Base-by-base conservation (phyloP, 768 basidiomycete genomes). In the Mycena polygramma region DNA sequence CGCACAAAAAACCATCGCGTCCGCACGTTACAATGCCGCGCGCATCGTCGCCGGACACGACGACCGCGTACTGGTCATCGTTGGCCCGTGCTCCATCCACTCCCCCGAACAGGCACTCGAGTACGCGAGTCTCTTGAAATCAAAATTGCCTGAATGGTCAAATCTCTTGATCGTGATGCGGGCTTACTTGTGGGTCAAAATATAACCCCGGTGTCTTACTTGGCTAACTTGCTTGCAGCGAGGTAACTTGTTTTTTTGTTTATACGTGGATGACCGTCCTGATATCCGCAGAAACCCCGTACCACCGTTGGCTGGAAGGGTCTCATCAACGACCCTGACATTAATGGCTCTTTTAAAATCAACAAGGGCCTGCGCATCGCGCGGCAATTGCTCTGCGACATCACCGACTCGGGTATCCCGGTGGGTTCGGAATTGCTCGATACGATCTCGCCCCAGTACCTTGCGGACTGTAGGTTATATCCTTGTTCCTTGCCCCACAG, bases 281-380 rank as follows among this genome's bases (percentile, higher is more conserved):
- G 66, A 75, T 68, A 51, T 49, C 57, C 68, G 72, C 79, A 97
- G 90, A 97, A 98, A 91, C 98, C 96, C 0, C 89, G 97, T 66
- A 99, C 97, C 36, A 99, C 96, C 2, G 96, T 98, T 57, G 97
- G 97, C 75, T 98, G 94, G 94, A 98, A 99, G 83, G 98, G 64
- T 46, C 86, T 94, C 76, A 94, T 93, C 79, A 95, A 95, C 79
- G 97, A 98, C 82, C 97, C 97, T 2, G 93, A 97, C 77, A 94
- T 99, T 78, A 94, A 98, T 77, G 95, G 94, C 63, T 92, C 94
- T 63, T 98, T 95, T 91, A 87, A 88, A 74, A 99, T 99, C 80
- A 99, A 99, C 90, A 97, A 97, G 83, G 97, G 97, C 53, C 90
- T 99, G 41, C 91, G 93, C 48, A 88, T 91, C 62, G 95, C 94